Base-by-base conservation (phyloP, 257 asterid genomes). In the Solanum chaucha region DNA sequence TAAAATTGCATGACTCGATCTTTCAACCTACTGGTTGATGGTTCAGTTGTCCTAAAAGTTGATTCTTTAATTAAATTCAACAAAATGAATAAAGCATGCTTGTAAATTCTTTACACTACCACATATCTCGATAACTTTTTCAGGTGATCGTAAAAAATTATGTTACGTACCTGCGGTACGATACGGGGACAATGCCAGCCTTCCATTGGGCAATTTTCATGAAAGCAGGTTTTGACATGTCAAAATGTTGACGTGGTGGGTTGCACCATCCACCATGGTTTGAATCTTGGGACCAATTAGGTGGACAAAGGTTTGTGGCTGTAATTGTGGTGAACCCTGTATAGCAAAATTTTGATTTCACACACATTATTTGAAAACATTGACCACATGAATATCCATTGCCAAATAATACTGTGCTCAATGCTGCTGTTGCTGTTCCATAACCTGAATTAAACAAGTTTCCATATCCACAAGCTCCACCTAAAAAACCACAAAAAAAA, bases 231-330 rank as follows among this genome's bases (percentile, higher is more conserved):
- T 94, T 93, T 24, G 98, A 87, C 98, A 95, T 95, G 87, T 95
- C 98, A 82, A 95, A 95, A 85, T 94, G 98, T 38, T 89, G 87
- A 1, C 97, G 95, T 67, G 98, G 98, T 0, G 98, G 98, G 91
- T 95, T 95, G 94, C 98, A 95, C 98, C 98, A 95, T 6, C 98
- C 98, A 8, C 98, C 98, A 59, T 93, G 86, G 92, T 95, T 93
- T 58, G 95, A 91, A 90, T 90, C 94, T 86, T 89, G 55, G 12
- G 89, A 6, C 98, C 98, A 95, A 82, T 95, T 95, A 1, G 98
- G 98, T 2, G 98, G 98, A 90, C 97, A 95, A 59, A 95, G 96
- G 70, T 93, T 95, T 85, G 98, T 95, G 87, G 94, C 97, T 2
- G 98, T 93, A 30, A 95, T 36, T 20, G 98, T 94, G 40, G 93